Conservation (phyloP, 495 filamentous ascomycete genomes). For the Talaromyces adpressus region DNA sequence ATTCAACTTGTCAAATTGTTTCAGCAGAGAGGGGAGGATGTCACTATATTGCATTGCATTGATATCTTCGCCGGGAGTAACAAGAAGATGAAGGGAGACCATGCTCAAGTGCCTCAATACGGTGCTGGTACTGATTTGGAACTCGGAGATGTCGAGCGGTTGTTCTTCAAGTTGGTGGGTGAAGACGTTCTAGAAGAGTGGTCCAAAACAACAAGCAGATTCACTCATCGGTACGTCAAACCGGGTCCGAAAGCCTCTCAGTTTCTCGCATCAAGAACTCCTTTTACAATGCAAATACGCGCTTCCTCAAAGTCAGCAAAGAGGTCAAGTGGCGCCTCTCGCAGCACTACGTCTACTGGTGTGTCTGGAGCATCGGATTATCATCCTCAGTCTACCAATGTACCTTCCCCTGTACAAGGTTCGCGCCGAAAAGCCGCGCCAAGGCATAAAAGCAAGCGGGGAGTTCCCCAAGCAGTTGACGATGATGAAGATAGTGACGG, state of each 20-base stretch:
- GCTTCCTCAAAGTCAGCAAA: slow-evolving; percentile 42
- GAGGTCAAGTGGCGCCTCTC: slow-evolving; percentile 11
- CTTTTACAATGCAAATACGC: slow-evolving; percentile 53
- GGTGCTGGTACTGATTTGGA: slow-evolving; percentile 50
- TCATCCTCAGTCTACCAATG: slow-evolving; percentile 66
- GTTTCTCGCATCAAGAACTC: slow-evolving; percentile 42
- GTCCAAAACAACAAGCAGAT: slow-evolving; percentile 50
- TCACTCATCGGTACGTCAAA: slow-evolving; percentile 54
- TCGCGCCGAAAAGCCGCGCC: slow-evolving; percentile 18
- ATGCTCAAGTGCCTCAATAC: slow-evolving; percentile 42
- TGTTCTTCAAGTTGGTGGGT: slow-evolving; percentile 55
- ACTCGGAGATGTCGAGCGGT: slow-evolving; percentile 53
- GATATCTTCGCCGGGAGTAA: slow-evolving; percentile 53
- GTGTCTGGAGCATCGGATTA: slow-evolving; percentile 24
- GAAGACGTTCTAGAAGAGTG: slow-evolving; percentile 55
- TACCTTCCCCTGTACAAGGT: slow-evolving; percentile 73
- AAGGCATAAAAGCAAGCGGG: slow-evolving; percentile 26
- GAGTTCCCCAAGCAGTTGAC: slow-evolving; percentile 26
- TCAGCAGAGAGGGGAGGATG: slow-evolving; percentile 32
- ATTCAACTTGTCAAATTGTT: slow-evolving; percentile 57
- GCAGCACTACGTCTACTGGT: slow-evolving; percentile 10
- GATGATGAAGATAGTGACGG: slow-evolving; percentile 50
- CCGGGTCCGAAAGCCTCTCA: slow-evolving; percentile 46
- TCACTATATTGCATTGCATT: slow-evolving; percentile 48
- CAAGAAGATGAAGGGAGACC: slow-evolving; percentile 42